Conservation (phyloP, 225 moss, liverwort and hornwort genomes). For the Straminergon stramineum region DNA sequence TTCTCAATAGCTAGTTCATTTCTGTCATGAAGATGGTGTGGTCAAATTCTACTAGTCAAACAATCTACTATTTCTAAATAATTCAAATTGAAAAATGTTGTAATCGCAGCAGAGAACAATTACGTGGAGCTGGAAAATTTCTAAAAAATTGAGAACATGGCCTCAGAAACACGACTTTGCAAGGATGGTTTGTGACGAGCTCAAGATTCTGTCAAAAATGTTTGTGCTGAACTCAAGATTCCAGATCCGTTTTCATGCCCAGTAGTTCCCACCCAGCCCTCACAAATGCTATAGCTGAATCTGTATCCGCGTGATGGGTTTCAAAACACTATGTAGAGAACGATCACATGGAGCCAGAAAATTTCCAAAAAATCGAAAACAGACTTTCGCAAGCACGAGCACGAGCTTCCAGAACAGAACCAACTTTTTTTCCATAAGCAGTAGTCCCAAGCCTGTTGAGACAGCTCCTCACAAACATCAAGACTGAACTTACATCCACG, state of each 20-base stretch:
- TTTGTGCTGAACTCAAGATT: neutral
- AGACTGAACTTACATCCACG: neutral
- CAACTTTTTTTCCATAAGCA: neutral
- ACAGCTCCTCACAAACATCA: neutral
- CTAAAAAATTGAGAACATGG: too few species aligned
- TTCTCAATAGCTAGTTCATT: neutral
- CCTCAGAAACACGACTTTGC: neutral
- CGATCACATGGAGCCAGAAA: neutral
- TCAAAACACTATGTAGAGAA: neutral
- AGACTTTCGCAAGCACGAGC: neutral
- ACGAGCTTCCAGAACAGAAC: neutral
- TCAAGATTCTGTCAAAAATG: neutral
- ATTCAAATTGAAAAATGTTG: neutral
- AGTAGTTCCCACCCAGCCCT: neutral
- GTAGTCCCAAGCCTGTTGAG: neutral
- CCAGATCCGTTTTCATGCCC: neutral
- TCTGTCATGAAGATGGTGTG: neutral
- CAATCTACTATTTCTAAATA: neutral
- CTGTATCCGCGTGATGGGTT: neutral
- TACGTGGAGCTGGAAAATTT: neutral
- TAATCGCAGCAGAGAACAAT: neutral
- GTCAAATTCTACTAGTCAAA: neutral
- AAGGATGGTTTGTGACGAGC: neutral
- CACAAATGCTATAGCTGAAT: neutral
- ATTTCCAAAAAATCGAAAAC: neutral